Conservation (phyloP, 257 asterid genomes). For the Coffea canephora region DNA sequence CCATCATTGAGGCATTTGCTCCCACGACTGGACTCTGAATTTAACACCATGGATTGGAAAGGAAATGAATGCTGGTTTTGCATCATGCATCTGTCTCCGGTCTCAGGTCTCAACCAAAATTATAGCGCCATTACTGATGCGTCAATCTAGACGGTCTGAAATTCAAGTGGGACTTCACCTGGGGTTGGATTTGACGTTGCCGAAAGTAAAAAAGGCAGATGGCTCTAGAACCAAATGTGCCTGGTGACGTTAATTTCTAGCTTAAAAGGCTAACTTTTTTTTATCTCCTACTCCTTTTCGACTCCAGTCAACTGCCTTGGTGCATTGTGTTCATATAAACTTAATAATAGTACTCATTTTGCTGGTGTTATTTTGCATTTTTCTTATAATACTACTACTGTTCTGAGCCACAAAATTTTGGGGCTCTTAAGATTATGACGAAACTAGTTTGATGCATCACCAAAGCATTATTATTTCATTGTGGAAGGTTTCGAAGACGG, state of each 20-base stretch:
- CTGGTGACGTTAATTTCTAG: background rate
- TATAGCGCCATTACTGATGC: background rate
- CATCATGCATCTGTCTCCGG: background rate
- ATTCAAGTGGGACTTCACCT: constrained; percentile 6
- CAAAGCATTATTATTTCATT: background rate
- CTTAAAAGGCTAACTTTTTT: background rate
- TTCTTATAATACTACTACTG: background rate
- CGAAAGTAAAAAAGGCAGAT: constrained; percentile 8
- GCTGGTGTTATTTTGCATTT: background rate
- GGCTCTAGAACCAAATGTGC: background rate
- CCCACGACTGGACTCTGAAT: constrained; percentile 9
- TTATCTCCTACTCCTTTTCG: background rate
- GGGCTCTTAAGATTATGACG: background rate
- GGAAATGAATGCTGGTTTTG: background rate
- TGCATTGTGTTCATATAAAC: background rate
- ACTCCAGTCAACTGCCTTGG: background rate
- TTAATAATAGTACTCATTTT: too few relatives aligned
- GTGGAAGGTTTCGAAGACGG: background rate
- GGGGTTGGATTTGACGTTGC: constrained; percentile 12
- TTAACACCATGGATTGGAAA: background rate
- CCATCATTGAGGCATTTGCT: constrained; percentile 27
- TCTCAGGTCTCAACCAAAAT: background rate
- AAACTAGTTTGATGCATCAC: background rate
- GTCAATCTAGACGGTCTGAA: background rate
- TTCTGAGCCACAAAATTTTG: background rate